Evolutionary conservation across 768 basidiomycete species (phyloP), one percentile per base, ranked within the genome.

Genomic region (Pleurotus giganteus): DNA sequence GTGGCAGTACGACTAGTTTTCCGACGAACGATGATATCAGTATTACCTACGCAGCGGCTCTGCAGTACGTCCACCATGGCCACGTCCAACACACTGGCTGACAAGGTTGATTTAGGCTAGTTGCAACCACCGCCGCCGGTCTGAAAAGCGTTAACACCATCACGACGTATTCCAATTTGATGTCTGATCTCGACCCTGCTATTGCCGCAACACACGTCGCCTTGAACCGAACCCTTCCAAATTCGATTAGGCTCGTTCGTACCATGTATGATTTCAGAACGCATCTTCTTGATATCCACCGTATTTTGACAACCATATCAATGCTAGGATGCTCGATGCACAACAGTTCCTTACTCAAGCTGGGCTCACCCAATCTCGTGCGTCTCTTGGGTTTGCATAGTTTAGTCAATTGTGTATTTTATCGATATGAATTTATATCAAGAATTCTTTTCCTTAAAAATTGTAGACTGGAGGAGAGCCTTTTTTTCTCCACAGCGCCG

Each of bases 11-110:
- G 24, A 69, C 69, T 28, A 62, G 54, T 28, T 17, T 46, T 15
- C 72, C 72, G 2, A 72, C 70, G 17, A 67, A 73, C 60, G 66
- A 71, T 57, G 69, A 71, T 13, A 63, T 73, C 47, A 68, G 69
- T 46, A 65, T 69, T 50, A 61, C 58, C 39, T 64, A 63, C 46
- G 59, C 63, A 26, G 70, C 70, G 54, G 58, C 59, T 19, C 53
- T 69, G 29, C 66, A 67, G 72, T 73, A 57, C 53, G 69, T 55
- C 9, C 34, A 36, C 21, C 24, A 4, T 34, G 4, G 9, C 34
- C 28, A 23, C 5, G 19, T 17, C 21, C 21, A 29, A 29, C 54
- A 34, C 27, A 6, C 26, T 12, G 19, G 11, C 17, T 31, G 17
- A 41, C 19, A 21, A 27, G 17, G 21, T 4, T 11, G 17, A 9